Evolutionary conservation across 2,329 filamentous ascomycete species (phyloP), one percentile per base, ranked within the genome.

Genomic region (Ophiostoma sp.): DNA sequence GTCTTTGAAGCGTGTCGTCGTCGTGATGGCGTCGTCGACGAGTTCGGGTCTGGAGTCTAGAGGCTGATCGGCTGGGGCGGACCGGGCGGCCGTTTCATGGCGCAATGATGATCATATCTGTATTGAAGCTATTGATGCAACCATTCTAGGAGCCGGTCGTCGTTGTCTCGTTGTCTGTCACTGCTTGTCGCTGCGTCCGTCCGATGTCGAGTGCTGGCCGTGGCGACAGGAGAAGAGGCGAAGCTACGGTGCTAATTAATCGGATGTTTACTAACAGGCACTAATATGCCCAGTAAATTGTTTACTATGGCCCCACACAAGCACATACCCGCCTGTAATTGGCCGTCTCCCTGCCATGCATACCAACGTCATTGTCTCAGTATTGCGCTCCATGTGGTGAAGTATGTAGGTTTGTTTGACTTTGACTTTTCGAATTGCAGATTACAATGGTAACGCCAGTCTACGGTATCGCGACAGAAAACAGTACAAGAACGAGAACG

Each of bases 381-480:
- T 13, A 39, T 39, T 39, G 36, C 36, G 8, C 36, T 39, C 36
- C 36, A 39, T 39, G 36, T 52, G 11, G 11, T 41, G 39, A 41
- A 13, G 27, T 31, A 1, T 31, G 27, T 31, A 31, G 27, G 27
- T 31, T 35, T 62, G 27, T 31, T 35, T 62, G 27, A 33, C 57
- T 62, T 60, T 62, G 31, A 23, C 27, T 44, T 57, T 66, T 36
- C n/a, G 20, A 36, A 35, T 35, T 64, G 17, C 17, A 48, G 44
- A 67, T 23, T 17, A 31, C 10, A 39, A 67, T 15, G 66, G 33
- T 20, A 62, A 62, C 57, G 57, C 57, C 57, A 62, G 57, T 62
- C 13, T 62, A 62, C 57, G 66, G 33, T 70, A 68, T 68, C 67
- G 65, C 68, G 54, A 57, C 69, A 71, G 31, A 48, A 48, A 27